Conservation (phyloP, 2,329 filamentous ascomycete genomes). For the Microsporum audouinii region DNA sequence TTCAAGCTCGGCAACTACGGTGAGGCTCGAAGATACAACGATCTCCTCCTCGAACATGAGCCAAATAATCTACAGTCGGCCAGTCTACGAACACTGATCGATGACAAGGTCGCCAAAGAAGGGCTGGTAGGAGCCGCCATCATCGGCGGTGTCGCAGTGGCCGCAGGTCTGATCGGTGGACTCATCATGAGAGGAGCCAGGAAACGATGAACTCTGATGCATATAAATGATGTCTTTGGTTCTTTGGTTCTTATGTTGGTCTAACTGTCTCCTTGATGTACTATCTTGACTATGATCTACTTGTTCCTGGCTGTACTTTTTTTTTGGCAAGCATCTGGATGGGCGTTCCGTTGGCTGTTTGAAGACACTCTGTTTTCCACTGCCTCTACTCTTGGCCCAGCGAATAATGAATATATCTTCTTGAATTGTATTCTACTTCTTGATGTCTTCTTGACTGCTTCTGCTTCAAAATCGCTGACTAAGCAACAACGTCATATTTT, state of each 20-base stretch:
- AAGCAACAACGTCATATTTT: background rate
- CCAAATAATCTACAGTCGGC: conserved; percentile 80
- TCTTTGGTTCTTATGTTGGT: background rate
- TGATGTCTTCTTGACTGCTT: background rate
- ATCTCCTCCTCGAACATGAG: conserved; percentile 80
- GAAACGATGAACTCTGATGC: conserved; percentile 37
- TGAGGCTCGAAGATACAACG: conserved; percentile 89
- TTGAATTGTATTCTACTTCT: background rate
- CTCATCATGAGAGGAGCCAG: conserved; percentile 68
- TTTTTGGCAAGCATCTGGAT: background rate
- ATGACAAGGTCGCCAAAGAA: conserved; percentile 92
- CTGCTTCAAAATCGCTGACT: background rate
- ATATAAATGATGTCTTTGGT: background rate
- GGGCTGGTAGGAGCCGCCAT: conserved; percentile 91
- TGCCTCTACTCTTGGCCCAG: background rate
- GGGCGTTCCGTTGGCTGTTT: conserved; percentile 2
- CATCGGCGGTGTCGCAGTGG: conserved; percentile 81
- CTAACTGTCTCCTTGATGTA: background rate
- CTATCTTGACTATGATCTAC: background rate
- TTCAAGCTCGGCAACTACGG: conserved; percentile 98
- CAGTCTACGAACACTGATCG: conserved; percentile 76
- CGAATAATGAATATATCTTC: background rate
- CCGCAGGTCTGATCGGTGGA: conserved; percentile 83
- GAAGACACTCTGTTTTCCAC: background rate
- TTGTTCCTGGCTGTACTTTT: background rate